phyloP scores from a whole-genome alignment of 345 rosid species.

The Syzygium aromaticum region DNA sequence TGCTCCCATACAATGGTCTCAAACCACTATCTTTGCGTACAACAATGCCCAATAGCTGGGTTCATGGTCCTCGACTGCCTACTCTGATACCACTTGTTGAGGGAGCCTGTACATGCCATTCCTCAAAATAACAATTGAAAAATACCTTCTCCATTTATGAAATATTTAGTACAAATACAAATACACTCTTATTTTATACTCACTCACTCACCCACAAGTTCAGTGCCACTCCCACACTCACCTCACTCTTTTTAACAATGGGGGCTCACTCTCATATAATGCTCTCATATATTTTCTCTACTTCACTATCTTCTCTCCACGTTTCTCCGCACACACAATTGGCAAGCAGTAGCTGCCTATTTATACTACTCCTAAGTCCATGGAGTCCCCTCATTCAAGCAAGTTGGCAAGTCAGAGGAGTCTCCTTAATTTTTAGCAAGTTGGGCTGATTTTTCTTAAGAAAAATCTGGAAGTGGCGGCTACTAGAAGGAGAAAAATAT shows the following conservation, averaged over 20 bases:
- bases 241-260: not conserved
- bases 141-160: not conserved
- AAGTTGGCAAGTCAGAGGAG: not conserved
- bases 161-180: not conserved
- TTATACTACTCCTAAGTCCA: not conserved
- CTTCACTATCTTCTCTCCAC: not conserved
- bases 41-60: not conserved
- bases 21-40: not conserved
- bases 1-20: not conserved
- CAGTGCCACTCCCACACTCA: not conserved
- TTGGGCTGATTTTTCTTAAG: not conserved
- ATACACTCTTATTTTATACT: not conserved
- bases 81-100: not conserved
- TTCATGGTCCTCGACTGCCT: fast-evolving
- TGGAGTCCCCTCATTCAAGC: not conserved
- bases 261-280: not conserved
- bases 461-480: not conserved
- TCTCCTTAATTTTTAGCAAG: not conserved
- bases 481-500: not conserved
- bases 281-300: not conserved
- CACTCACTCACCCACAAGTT: not conserved
- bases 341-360: not conserved
- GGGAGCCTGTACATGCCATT: not conserved
- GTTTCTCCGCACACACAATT: not conserved
- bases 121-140: not conserved